phyloP scores from a whole-genome alignment of 257 asterid genomes.

The Verbascum thapsus region DNA sequence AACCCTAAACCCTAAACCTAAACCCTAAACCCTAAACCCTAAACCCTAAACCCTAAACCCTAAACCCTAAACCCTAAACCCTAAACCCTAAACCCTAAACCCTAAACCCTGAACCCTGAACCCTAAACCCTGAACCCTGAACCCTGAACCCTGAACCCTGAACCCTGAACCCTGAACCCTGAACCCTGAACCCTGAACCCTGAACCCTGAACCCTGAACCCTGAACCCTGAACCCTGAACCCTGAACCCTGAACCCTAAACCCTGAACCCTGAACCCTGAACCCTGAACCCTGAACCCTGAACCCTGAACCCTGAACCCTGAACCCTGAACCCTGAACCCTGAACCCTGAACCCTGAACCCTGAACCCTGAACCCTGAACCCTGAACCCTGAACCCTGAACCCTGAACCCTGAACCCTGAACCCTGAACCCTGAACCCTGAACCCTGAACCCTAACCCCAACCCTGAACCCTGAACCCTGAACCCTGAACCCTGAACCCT shows the following conservation, averaged over 20 bases:
- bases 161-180: constrained; percentile 9
- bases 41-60: constrained; percentile 14
- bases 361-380: constrained; percentile 25
- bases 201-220: not conserved
- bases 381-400: not conserved
- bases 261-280: constrained; percentile 3
- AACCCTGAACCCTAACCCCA: constrained; percentile 20
- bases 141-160: constrained; percentile 4
- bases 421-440: not conserved
- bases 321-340: too few species aligned
- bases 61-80: constrained; percentile 16
- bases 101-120: constrained; percentile 5
- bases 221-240: constrained; percentile 2
- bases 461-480: constrained; percentile 34
- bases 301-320: constrained; percentile 1
- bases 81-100: constrained; percentile 26
- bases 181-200: constrained; percentile 13
- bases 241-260: constrained; percentile 10
- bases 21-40: constrained; percentile 13
- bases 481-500: constrained; percentile 29
- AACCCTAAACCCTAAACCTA: constrained; percentile 2
- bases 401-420: not conserved
- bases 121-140: constrained; percentile 19
- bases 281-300: not conserved
- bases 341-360: not conserved